These are phyloP conservation scores for Pseudogymnoascus sp. DNA, from an alignment of 2,329 filamentous ascomycete genomes.

Conservation along the genomic window DNA sequence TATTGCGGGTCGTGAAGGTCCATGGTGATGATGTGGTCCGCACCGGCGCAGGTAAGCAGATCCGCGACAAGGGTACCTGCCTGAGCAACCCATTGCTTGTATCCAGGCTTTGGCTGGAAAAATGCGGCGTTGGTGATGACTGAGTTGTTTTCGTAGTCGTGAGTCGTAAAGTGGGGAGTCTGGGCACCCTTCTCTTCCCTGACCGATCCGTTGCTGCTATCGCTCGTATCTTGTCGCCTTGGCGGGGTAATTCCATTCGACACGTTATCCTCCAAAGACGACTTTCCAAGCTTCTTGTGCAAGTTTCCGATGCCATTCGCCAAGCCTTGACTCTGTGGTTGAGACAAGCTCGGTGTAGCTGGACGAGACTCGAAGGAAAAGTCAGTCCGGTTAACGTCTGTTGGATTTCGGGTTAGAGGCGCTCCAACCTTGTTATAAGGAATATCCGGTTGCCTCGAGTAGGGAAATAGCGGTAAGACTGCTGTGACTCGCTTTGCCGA, in stretches of 20 bases:
- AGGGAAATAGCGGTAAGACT: constrained; percentile 90
- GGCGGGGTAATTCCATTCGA: constrained; percentile 31
- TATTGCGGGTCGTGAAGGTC: constrained; percentile 95
- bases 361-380: constrained; percentile 92
- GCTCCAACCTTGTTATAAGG: constrained; percentile 95
- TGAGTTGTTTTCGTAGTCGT: constrained; percentile 55
- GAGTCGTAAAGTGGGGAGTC: constrained; percentile 42
- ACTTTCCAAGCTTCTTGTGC: constrained; percentile 64
- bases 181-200: constrained; percentile 23
- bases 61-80: constrained; percentile 92
- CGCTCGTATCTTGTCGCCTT: constrained; percentile 31
- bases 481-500: constrained; percentile 90
- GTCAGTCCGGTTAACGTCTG: constrained; percentile 44
- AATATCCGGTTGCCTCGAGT: constrained; percentile 90
- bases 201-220: constrained; percentile 30
- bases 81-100: constrained; percentile 98
- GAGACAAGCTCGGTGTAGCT: constrained; percentile 68
- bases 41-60: constrained; percentile 86
- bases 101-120: constrained; percentile 79
- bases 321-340: constrained; percentile 53
- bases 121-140: constrained; percentile 44
- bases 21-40: constrained; percentile 96
- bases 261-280: constrained; percentile 46
- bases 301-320: constrained; percentile 59
- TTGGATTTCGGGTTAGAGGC: constrained; percentile 65